Conservation (phyloP, 2,329 filamentous ascomycete genomes). For the Hymenotorrendiella dingleyae region DNA sequence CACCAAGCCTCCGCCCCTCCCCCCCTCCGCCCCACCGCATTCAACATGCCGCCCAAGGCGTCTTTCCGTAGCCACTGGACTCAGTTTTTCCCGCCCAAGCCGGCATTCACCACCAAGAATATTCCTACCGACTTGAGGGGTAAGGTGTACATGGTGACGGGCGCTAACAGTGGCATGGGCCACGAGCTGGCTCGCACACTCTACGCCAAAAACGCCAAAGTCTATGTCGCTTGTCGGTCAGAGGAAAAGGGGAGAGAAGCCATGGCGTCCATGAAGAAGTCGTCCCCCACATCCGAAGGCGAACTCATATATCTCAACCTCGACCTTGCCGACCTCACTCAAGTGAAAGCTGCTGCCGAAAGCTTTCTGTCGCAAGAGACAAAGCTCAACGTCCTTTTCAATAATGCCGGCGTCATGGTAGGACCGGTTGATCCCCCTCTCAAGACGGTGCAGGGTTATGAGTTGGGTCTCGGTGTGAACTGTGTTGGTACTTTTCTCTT, state of each 20-base stretch:
- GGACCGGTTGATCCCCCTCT: constrained; percentile 24
- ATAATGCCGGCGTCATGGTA: constrained; percentile 35
- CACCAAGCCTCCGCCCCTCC: too few species aligned
- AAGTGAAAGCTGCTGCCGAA: constrained; percentile 31
- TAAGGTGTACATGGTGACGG: constrained; percentile 32
- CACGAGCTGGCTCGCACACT: constrained; percentile 33
- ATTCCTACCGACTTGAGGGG: neutral
- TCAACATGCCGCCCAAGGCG: too few species aligned
- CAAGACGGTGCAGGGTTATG: constrained; percentile 29
- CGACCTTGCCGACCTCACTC: constrained; percentile 33
- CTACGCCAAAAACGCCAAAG: constrained; percentile 35
- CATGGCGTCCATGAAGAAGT: constrained; percentile 32
- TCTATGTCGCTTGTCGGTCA: constrained; percentile 37
- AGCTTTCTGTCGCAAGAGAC: constrained; percentile 31
- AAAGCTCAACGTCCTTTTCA: constrained; percentile 34
- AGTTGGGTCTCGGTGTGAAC: constrained; percentile 32
- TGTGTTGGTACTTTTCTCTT: constrained; percentile 31
- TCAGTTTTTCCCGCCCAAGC: constrained; percentile 2
- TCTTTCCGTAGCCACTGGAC: too few species aligned
- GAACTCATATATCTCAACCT: constrained; percentile 31
- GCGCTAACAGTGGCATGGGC: constrained; percentile 33
- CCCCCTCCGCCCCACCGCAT: too few species aligned
- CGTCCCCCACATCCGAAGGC: constrained; percentile 25
- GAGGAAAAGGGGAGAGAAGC: constrained; percentile 33
- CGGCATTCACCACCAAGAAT: neutral